Base-by-base conservation (phyloP, 2,329 filamentous ascomycete species). In the Aspergillus hiratsukae region DNA sequence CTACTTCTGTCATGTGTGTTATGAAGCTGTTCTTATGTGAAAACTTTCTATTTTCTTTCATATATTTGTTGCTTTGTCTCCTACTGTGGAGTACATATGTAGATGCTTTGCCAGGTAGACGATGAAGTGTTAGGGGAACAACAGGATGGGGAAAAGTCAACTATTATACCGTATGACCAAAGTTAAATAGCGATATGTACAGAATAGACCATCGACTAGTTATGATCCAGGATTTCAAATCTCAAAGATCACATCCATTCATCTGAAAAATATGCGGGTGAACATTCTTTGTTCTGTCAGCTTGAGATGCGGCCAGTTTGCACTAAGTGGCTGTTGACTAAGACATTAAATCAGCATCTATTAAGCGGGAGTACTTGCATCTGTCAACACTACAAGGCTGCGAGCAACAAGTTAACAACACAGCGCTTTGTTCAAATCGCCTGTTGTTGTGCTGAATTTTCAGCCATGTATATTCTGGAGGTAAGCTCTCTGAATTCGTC, bases 391-490 rank as follows among this genome's bases (percentile, higher is more conserved):
- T 19, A 46, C 43, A 3, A 25, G 43, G 43, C 43, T 8, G 21
- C 23, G 10, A 46, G 27, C 52, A 53, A 46, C 54, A 57, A 43
- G 31, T 49, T 51, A 55, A 28, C 59, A 59, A 50, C 55, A 53
- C 57, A 59, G 57, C 58, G 50, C 49, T 51, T 52, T 48, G 50
- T 54, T 21, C 45, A 37, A 45, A 23, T 54, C 52, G 48, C 54
- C 51, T 51, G 52, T 61, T 56, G 56, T 58, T 56, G 62, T 61
- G 57, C 60, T 59, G 61, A 48, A 51, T 56, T 52, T 57, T 49
- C 58, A 60, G 58, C 55, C 54, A 72, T 72, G 71, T 69, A 70
- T 65, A 71, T 73, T 49, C 70, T 72, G 53, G 69, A 73, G 67
- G 71, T 72, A 63, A 57, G 60, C 48, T 37, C 11, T 50, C 17